Conservation (phyloP, 768 basidiomycete genomes). For the Pluteus cervinus region DNA sequence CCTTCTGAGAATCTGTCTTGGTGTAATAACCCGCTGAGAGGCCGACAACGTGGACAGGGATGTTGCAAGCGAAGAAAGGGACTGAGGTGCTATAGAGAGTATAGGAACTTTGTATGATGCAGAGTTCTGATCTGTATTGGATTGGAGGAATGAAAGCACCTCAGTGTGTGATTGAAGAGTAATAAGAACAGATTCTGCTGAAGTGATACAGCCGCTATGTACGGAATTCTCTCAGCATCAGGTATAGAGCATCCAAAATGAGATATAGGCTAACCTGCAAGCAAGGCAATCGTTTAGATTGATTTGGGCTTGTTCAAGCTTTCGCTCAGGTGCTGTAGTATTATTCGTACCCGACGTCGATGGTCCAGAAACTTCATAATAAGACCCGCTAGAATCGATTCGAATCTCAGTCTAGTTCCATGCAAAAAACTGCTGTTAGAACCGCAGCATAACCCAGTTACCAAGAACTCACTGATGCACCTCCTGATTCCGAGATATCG, state of each 20-base stretch:
- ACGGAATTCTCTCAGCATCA: neutral
- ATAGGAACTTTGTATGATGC: conserved; percentile 53
- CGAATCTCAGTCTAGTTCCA: conserved; percentile 78
- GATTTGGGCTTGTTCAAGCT: conserved; percentile 90
- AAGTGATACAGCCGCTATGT: conserved; percentile 94
- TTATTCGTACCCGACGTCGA: conserved; percentile 8
- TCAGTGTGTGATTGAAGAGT: conserved; percentile 93
- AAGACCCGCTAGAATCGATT: conserved; percentile 78
- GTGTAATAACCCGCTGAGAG: conserved; percentile 21
- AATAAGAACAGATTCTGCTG: conserved; percentile 95
- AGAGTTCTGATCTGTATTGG: conserved; percentile 34
- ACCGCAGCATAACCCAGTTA: neutral
- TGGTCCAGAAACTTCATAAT: conserved; percentile 69
- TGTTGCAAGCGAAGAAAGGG: conserved; percentile 76
- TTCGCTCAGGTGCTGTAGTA: conserved; percentile 31
- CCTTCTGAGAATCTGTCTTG: conserved; percentile 60
- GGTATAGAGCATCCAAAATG: neutral
- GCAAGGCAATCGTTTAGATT: conserved; percentile 97
- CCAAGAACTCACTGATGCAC: conserved; percentile 29
- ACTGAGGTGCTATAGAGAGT: conserved; percentile 86
- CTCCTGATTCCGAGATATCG: conserved; percentile 24
- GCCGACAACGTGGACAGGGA: conserved; percentile 18
- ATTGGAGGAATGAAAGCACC: conserved; percentile 71
- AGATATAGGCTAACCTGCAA: conserved; percentile 65
- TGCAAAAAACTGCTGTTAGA: conserved; percentile 3